Evolutionary conservation across 805 yeast genomes (phyloP), one percentile per base, ranked within the genome.

Genomic region (Nakazawaea ambrosiae): DNA sequence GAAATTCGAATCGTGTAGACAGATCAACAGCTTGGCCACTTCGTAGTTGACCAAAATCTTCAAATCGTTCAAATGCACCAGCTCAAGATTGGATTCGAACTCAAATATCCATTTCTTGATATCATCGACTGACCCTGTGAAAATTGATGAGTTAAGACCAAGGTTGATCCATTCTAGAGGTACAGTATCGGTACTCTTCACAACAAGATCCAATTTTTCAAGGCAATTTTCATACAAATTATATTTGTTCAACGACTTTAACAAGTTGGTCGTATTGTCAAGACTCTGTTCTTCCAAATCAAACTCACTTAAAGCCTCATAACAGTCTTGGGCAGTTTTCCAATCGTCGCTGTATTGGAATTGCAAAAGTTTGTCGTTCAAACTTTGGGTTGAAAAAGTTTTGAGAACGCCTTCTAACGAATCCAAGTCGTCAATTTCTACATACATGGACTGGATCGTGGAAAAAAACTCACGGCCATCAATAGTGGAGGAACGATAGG

Each of bases 381-480:
- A 60, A 45, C 77, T 75, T 28, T 76, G 73, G 0, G 81, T 71
- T 0, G 95, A 77, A 47, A 85, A 81, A 42, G 70, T 70, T 42
- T 84, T 78, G 40, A 89, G 61, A 4, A 86, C 76, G 17, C 98
- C 99, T 52, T 84, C 89, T 23, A 92, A 65, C 0, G 96, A 79
- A 61, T 92, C 99, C 26, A 80, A 70, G 51, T 94, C 98, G 49
- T 87, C 90, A 34, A 92, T 75, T 40, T 76, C 81, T 6, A 95
- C 81, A 55, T 92, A 92, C 64, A 89, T 83, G 20, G 71, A 69
- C 48, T 86, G 87, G n/a, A 92, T 57, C 4, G 78, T 67, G 63
- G 54, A 17, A 66, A 68, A 49, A 61, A 63, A 44, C 51, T 65
- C 58, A 48, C 58, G 55, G 36, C 66, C 53, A 15, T 49, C 64